These are phyloP conservation scores for Cylindrotheca closterium DNA, from an alignment of 108 stramenopile genomes.

Conservation along the genomic window DNA sequence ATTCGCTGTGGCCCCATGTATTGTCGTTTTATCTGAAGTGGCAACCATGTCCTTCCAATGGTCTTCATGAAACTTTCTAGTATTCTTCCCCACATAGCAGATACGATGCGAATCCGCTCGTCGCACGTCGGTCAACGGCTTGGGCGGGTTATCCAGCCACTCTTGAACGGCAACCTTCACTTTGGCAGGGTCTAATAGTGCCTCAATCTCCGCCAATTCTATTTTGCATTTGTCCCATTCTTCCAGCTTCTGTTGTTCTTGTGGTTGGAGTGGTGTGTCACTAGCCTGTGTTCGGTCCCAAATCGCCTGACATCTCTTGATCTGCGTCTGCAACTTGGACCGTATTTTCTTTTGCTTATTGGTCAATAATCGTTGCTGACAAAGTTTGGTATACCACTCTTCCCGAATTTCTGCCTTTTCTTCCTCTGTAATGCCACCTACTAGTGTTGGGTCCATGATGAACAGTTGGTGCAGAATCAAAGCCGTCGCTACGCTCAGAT, in stretches of 20 bases:
- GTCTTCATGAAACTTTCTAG: slow-evolving; percentile 52
- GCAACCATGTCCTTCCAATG: slow-evolving; percentile 82
- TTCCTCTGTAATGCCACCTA: slow-evolving; percentile 60
- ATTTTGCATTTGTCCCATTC: slow-evolving; percentile 31
- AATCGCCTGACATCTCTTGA: slow-evolving; percentile 51
- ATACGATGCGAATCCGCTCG: slow-evolving; percentile 79
- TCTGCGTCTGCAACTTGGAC: slow-evolving; percentile 28
- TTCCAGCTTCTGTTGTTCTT: slow-evolving; percentile 49
- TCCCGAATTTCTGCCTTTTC: slow-evolving; percentile 50
- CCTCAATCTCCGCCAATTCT: slow-evolving; percentile 53
- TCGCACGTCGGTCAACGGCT: slow-evolving; percentile 77
- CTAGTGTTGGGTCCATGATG: slow-evolving; percentile 63
- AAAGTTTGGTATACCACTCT: slow-evolving; percentile 81
- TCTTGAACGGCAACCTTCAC: slow-evolving; percentile 52
- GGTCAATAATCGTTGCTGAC: slow-evolving; percentile 65
- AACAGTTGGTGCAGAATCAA: slow-evolving; percentile 84
- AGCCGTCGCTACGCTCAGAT: slow-evolving; percentile 87
- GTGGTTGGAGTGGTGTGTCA: slow-evolving; percentile 32
- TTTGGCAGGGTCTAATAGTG: slow-evolving; percentile 27
- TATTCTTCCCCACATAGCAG: slow-evolving; percentile 72
- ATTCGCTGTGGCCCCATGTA: slow-evolving; percentile 14
- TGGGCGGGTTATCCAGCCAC: slow-evolving; percentile 75
- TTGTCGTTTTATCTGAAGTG: slow-evolving; percentile 30
- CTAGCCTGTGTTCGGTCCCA: slow-evolving; percentile 28
- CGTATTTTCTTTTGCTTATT: slow-evolving; percentile 55